Percentiles rank a stretch among this genome's conserved stretches.
These are phyloP conservation scores for Stephania japonica DNA, from an alignment of 164 flowering plant genomes.

Conservation along the genomic window DNA sequence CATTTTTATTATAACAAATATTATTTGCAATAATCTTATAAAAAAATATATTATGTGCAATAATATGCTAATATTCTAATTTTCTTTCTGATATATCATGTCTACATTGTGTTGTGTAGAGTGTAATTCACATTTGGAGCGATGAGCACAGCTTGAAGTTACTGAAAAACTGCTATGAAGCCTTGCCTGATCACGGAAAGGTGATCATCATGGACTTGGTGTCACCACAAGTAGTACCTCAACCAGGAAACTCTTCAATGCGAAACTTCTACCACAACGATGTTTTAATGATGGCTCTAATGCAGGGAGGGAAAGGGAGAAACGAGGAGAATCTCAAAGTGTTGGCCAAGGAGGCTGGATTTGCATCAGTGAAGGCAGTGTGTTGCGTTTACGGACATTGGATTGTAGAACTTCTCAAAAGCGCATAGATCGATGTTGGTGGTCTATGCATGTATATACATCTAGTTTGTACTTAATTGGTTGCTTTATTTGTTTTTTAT, in stretches of 20 bases:
- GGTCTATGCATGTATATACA: no score
- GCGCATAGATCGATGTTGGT: no score
- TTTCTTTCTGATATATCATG: no score
- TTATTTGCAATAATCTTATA: no score
- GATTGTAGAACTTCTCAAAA: conserved; percentile 21
- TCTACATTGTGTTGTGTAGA: no score
- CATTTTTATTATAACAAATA: no score
- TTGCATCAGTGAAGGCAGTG: conserved; percentile 6
- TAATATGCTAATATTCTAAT: no score
- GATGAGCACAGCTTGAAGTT: conserved; percentile 20
- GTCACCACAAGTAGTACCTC: background rate
- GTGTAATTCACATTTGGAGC: conserved; percentile 24
- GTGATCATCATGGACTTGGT: conserved; percentile 18
- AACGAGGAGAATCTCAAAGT: conserved; percentile 12
- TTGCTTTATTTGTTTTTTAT: no score
- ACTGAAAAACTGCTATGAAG: conserved; percentile 24
- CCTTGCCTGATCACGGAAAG: conserved; percentile 23
- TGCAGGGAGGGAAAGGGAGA: conserved; percentile 22
- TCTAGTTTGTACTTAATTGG: no score
- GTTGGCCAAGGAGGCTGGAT: conserved; percentile 17
- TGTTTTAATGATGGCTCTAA: conserved; percentile 12
- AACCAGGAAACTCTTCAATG: background rate
- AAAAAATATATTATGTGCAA: no score
- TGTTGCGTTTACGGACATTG: conserved; percentile 15
- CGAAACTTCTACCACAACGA: background rate